phyloP scores from a whole-genome alignment of 1,284 basidiomycete species.

The Ustilago crameri region DNA sequence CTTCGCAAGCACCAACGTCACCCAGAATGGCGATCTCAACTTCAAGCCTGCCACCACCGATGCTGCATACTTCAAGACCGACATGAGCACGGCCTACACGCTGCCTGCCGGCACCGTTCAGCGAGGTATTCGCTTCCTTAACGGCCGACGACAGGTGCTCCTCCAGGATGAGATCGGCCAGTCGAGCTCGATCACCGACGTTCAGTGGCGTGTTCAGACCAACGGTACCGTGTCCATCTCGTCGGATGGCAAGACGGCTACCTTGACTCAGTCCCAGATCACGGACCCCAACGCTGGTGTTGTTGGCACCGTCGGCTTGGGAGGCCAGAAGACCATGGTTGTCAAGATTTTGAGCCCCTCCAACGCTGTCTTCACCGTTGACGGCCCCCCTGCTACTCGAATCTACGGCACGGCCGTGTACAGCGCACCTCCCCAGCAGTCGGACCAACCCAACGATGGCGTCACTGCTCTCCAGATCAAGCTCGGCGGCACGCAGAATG shows the following conservation, averaged over 20 bases:
- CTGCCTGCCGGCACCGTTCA: constrained; percentile 74
- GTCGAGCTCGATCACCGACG: constrained; percentile 51
- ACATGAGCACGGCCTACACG: constrained; percentile 84
- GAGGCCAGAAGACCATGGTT: constrained; percentile 69
- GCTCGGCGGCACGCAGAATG: constrained; percentile 68
- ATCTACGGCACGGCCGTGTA: constrained; percentile 75
- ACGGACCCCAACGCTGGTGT: constrained; percentile 73
- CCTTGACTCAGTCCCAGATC: constrained; percentile 74
- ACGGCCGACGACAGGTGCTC: constrained; percentile 88
- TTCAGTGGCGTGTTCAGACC: constrained; percentile 96
- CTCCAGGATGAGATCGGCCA: constrained; percentile 69
- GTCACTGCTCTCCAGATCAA: constrained; percentile 83
- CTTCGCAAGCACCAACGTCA: constrained; percentile 75
- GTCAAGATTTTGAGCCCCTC: constrained; percentile 73
- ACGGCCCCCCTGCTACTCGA: constrained; percentile 40
- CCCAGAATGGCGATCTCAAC: constrained; percentile 79
- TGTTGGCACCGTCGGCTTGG: constrained; percentile 58
- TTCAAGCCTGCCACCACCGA: constrained; percentile 75
- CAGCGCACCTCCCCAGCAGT: constrained; percentile 71
- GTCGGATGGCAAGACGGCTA: constrained; percentile 72
- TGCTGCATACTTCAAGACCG: constrained; percentile 83
- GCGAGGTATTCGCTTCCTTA: constrained; percentile 88
- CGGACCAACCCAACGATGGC: constrained; percentile 80
- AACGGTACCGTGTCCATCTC: constrained; percentile 75
- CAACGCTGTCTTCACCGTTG: constrained; percentile 70